Evolutionary conservation across 306 rosid species (phyloP).

Genomic region (Quercus suber): DNA sequence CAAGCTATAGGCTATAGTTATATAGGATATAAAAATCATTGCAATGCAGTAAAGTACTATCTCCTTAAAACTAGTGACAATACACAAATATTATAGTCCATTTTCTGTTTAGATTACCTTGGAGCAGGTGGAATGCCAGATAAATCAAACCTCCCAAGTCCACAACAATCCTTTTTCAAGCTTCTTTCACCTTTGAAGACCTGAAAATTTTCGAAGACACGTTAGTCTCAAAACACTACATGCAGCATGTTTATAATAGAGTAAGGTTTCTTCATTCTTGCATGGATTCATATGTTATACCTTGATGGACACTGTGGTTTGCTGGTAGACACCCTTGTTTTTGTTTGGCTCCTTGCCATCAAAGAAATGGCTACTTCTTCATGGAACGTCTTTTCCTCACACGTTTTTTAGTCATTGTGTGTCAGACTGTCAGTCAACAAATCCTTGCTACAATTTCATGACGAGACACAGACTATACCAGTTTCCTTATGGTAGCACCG

Average conservation of each 20-base stretch:
- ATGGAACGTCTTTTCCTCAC: too few relatives aligned
- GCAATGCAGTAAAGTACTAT: neutral
- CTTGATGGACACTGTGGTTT: constrained; percentile 45
- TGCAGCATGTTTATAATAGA: neutral
- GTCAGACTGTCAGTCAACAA: too few relatives aligned
- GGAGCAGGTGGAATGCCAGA: constrained; percentile 55
- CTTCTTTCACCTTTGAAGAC: constrained; percentile 54
- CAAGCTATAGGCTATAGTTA: too few relatives aligned
- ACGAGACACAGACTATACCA: too few relatives aligned
- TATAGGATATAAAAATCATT: neutral
- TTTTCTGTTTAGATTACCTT: constrained; percentile 27
- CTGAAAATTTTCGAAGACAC: constrained; percentile 1
- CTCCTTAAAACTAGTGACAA: too few relatives aligned
- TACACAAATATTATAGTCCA: too few relatives aligned
- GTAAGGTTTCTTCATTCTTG: neutral
- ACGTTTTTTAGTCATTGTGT: too few relatives aligned
- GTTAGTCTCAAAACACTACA: neutral
- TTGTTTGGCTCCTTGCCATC: too few relatives aligned
- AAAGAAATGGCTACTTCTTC: too few relatives aligned
- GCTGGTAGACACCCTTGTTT: constrained; percentile 15
- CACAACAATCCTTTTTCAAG: constrained; percentile 49
- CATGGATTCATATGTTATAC: neutral
- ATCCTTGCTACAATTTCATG: too few relatives aligned
- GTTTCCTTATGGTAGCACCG: too few relatives aligned
- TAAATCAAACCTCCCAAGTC: constrained; percentile 44